Evolutionary conservation across 2,329 filamentous ascomycete species (phyloP).

Genomic region (Knufia petricola): DNA sequence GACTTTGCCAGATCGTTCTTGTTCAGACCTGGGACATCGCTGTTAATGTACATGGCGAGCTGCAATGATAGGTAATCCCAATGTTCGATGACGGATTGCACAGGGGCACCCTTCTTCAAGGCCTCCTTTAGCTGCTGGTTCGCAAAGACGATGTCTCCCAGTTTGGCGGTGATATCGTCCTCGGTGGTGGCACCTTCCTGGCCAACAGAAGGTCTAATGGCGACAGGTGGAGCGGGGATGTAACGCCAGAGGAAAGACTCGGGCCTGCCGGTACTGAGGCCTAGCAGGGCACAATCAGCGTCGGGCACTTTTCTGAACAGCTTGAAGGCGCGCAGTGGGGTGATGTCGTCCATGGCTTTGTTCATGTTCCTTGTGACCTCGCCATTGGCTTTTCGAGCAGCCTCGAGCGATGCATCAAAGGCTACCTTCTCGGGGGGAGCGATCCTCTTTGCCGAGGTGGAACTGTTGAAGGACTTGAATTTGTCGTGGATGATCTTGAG

Average conservation of each 20-base stretch:
- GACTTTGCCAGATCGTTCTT: constrained; percentile 79
- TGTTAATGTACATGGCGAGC: constrained; percentile 97
- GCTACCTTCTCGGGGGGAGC: constrained; percentile 69
- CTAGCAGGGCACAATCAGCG: constrained; percentile 81
- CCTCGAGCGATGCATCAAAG: constrained; percentile 77
- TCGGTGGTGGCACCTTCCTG: constrained; percentile 92
- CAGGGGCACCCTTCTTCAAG: constrained; percentile 68
- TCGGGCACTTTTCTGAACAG: constrained; percentile 81
- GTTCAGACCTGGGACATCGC: constrained; percentile 84
- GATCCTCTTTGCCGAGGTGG: constrained; percentile 74
- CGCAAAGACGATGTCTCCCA: constrained; percentile 92
- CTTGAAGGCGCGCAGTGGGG: constrained; percentile 78
- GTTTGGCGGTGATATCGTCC: constrained; percentile 90
- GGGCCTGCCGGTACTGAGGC: constrained; percentile 79
- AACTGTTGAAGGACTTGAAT: constrained; percentile 78
- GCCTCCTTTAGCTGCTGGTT: constrained; percentile 79
- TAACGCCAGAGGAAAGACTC: constrained; percentile 99
- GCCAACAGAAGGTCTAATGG: constrained; percentile 84
- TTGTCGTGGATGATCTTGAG: constrained; percentile 93
- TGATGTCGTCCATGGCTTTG: constrained; percentile 89
- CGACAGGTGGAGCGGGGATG: constrained; percentile 84
- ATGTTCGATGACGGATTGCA: constrained; percentile 90
- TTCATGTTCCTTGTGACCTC: constrained; percentile 85
- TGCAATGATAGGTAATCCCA: constrained; percentile 97
- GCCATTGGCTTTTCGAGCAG: constrained; percentile 64